Evolutionary conservation across 2,329 filamentous ascomycete species (phyloP), one percentile per base, ranked within the genome.

Genomic region (Rhinocladiella similis): DNA sequence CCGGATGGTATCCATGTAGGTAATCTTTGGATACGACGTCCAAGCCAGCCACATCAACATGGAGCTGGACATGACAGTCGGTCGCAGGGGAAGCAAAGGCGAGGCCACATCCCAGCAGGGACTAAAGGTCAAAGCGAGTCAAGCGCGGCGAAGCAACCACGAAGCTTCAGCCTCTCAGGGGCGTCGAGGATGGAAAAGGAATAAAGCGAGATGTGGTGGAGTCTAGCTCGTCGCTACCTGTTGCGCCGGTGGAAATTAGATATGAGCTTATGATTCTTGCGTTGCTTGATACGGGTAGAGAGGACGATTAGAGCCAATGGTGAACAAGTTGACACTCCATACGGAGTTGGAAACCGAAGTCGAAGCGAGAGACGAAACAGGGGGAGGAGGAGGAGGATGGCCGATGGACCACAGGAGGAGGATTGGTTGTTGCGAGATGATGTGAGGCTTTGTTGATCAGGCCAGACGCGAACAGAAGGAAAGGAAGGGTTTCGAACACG

Each of bases 181-280:
- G 54, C 35, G 53, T 45, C 9, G 9, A 16, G 3, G 36, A 12
- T 39, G 14, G 33, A 53, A 49, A 20, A 5, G 55, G 50, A 29
- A 50, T 47, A 25, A 50, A 38, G 16, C 19, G 18, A 45, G 56
- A 38, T 47, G 25, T 16, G 47, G 22, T 14, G n/a, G 33, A 48
- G 22, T 39, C 25, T 46, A 14, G 43, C 13, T 25, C 29, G 20
- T 55, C 51, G 51, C 52, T 45, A 54, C 33, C 38, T 43, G 14
- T 49, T 48, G 51, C 52, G 56, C 56, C 52, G 51, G 56, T 59
- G 56, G 56, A 59, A 59, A 59, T 59, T 59, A 48, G 35, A 54
- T 16, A 19, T n/a, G 27, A 36, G 47, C 41, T 46, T 54, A 16
- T 46, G 39, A 47, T 52, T 58, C 29, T 33, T 33, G 55, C 53